Conservation (phyloP, 306 rosid species). For the Malus sieversii region DNA sequence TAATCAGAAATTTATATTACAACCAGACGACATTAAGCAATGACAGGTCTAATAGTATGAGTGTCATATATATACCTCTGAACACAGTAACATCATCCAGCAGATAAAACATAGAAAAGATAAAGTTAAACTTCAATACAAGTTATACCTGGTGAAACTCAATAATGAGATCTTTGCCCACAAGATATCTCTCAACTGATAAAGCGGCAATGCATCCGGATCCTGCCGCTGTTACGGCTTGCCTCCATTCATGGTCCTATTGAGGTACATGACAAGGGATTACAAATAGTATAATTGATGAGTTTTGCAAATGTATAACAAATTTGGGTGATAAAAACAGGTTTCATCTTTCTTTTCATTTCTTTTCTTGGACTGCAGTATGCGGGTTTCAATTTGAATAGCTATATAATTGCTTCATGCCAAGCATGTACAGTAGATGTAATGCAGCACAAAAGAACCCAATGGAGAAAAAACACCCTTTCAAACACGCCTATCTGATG, state of each 20-base stretch:
- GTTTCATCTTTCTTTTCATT: background rate
- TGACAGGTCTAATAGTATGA: background rate
- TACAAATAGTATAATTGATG: background rate
- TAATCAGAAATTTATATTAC: background rate
- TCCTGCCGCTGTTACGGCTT: constrained; percentile 96
- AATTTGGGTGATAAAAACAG: constrained; percentile 4
- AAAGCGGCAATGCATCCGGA: constrained; percentile 94
- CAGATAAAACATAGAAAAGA: background rate
- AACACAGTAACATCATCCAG: background rate
- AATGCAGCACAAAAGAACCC: background rate
- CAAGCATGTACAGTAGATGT: background rate
- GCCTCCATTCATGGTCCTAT: constrained; percentile 98
- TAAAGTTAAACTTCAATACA: constrained; percentile 8
- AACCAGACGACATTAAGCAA: constrained; percentile 8
- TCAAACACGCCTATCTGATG: background rate
- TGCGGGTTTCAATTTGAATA: background rate
- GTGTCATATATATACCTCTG: background rate
- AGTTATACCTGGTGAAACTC: constrained; percentile 93
- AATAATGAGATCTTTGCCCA: constrained; percentile 56
- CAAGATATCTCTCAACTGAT: constrained; percentile 94
- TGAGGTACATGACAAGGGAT: background rate
- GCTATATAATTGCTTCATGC: background rate
- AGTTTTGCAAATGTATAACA: background rate
- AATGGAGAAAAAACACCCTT: background rate
- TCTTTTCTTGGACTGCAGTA: background rate